These are phyloP conservation scores for Vigna radiata DNA, from an alignment of 306 rosid genomes.

Conservation along the genomic window DNA sequence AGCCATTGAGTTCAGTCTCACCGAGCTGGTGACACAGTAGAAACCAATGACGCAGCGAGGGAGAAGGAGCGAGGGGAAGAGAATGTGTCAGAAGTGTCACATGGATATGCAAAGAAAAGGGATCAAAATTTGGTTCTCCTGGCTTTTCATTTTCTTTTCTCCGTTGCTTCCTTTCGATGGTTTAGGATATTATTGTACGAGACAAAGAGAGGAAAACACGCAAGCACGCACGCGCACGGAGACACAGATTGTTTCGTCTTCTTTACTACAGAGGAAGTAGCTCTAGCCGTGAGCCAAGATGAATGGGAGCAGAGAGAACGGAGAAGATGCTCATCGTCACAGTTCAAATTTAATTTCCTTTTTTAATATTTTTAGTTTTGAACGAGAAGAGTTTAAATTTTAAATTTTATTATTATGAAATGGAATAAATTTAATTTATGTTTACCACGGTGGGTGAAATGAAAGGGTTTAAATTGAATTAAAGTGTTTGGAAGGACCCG, in stretches of 20 bases:
- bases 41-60: constrained; percentile 16
- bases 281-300: constrained; percentile 65
- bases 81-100: constrained; percentile 88
- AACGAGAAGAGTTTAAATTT: neutral
- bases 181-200: constrained; percentile 35
- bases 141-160: constrained; percentile 23
- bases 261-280: constrained; percentile 72
- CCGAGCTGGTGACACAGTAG: constrained; percentile 61
- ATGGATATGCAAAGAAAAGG: constrained; percentile 71
- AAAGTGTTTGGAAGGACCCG: constrained; percentile 37
- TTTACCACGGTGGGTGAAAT: constrained; percentile 32
- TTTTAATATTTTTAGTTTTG: neutral
- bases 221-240: constrained; percentile 31
- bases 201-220: constrained; percentile 20
- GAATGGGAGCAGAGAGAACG: constrained; percentile 6
- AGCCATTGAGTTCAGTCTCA: constrained; percentile 70
- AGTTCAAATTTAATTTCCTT: constrained; percentile 44
- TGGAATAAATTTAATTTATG: neutral
- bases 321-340: constrained; percentile 29
- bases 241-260: constrained; percentile 73
- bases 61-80: constrained; percentile 41
- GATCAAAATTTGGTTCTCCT: constrained; percentile 50
- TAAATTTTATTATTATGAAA: neutral
- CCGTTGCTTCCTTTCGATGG: constrained; percentile 40
- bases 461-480: constrained; percentile 41